Percentiles rank a stretch among this genome's conserved stretches.
Conservation (phyloP, 768 basidiomycete genomes). For the Podaxis pistillaris region DNA sequence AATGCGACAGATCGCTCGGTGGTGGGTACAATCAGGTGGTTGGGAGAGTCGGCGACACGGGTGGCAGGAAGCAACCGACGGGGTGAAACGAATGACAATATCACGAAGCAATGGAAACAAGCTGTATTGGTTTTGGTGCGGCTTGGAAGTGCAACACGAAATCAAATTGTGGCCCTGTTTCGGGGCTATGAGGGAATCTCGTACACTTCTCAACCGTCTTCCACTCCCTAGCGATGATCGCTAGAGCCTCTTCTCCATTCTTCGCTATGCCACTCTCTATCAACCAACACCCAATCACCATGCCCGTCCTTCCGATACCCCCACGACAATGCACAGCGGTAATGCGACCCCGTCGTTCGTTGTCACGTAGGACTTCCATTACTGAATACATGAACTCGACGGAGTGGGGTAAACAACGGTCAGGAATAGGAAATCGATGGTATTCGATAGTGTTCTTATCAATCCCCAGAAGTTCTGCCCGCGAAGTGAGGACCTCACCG, state of each 20-base stretch:
- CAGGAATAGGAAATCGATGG: conserved; percentile 76
- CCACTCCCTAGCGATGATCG: conserved; percentile 69
- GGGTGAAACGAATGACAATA: background rate
- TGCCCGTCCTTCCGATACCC: conserved; percentile 72
- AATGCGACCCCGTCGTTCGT: conserved; percentile 55
- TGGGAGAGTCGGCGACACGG: background rate
- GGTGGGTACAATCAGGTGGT: background rate
- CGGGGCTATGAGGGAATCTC: conserved; percentile 73
- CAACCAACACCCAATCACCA: conserved; percentile 70
- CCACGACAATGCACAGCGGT: conserved; percentile 80
- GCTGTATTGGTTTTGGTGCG: conserved; percentile 9
- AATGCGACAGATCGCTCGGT: background rate
- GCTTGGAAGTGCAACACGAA: conserved; percentile 61
- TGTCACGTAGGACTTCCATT: conserved; percentile 58
- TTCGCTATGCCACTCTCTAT: conserved; percentile 62
- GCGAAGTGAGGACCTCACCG: conserved; percentile 43
- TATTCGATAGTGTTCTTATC: conserved; percentile 60
- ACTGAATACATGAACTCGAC: conserved; percentile 57
- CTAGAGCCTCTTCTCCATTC: conserved; percentile 63
- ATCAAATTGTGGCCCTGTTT: conserved; percentile 77
- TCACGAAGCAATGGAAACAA: conserved; percentile 6
- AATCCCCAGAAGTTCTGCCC: conserved; percentile 56
- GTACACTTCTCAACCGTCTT: conserved; percentile 75
- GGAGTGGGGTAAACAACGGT: conserved; percentile 65
- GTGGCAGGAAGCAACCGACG: background rate